Evolutionary conservation across 2,329 filamentous ascomycete species (phyloP), one percentile per base, ranked within the genome.

Genomic region (Arthrobotrys megalospora): DNA sequence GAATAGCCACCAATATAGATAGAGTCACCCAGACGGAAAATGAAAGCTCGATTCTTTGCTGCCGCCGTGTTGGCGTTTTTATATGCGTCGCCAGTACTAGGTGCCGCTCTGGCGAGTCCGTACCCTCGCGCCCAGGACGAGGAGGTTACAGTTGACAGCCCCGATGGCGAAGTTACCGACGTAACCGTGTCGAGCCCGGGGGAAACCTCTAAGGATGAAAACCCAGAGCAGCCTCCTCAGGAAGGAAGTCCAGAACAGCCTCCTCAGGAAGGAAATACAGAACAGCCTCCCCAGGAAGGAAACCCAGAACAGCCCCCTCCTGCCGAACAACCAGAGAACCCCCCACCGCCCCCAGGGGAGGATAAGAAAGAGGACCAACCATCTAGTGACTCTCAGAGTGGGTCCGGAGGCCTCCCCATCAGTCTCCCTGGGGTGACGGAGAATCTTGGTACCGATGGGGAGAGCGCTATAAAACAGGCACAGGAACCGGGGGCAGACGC

Each of bases 81-180:
- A 16, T 72, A 71, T 16, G 60, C 66, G 10, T 66, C 67, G 19
- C 73, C 73, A 6, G 62, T 72, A 7, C 16, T 78, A 14, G 67
- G 60, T 8, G 43, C 24, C 1, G 73, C 73, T 12, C 16, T 78
- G 24, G 73, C 73, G 2, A 60, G 16, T 10, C 53, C 53, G 12
- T 10, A 38, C 16, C 73, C 73, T 41, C 45, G 19, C 3, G 43
- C 53, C 1, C 72, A 76, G 32, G 58, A 76, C 3, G 64, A 53
- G n/a, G 53, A 66, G 19, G 24, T 68, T 34, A 21, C 16, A 16
- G 48, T 58, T 21, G 45, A 63, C n/a, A 28, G 24, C 24, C 21
- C 41, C 3, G 45, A 69, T 24, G 63, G 63, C 1, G 63, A 66
- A n/a, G 16, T 52, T 52, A 14, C 38, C 10, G 63, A 65, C 14